Evolutionary conservation across 2,329 filamentous ascomycete species (phyloP).

Genomic region (Claviceps paspali): DNA sequence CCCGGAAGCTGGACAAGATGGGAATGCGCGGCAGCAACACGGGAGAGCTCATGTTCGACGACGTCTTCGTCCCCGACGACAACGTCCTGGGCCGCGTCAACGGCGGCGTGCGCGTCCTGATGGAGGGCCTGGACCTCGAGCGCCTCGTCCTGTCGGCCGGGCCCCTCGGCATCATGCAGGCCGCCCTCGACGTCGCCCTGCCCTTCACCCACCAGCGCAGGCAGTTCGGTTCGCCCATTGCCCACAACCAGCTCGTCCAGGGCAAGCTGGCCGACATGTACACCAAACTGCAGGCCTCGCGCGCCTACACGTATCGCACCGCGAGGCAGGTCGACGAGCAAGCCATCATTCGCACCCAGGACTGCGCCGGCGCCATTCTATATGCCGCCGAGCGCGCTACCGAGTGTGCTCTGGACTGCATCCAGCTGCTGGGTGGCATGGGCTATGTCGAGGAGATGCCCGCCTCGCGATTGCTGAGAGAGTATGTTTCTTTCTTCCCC

Average conservation of each 20-base stretch:
- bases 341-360: constrained; percentile 62
- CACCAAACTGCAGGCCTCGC: constrained; percentile 71
- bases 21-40: constrained; percentile 97
- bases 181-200: constrained; percentile 67
- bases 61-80: constrained; percentile 73
- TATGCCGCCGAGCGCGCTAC: constrained; percentile 86
- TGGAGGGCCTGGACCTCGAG: constrained; percentile 93
- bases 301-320: constrained; percentile 77
- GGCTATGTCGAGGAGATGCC: constrained; percentile 94
- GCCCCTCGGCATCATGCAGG: constrained; percentile 88
- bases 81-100: constrained; percentile 71
- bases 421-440: constrained; percentile 89
- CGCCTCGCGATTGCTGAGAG: constrained; percentile 66
- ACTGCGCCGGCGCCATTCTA: constrained; percentile 87
- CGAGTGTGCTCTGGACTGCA: constrained; percentile 71
- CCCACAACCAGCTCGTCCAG: constrained; percentile 85
- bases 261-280: constrained; percentile 95
- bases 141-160: constrained; percentile 82
- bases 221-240: constrained; percentile 78
- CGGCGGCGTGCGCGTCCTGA: constrained; percentile 75
- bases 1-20: constrained; percentile 90
- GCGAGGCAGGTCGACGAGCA: constrained; percentile 67
- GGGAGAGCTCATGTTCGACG: constrained; percentile 80
- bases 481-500: constrained; percentile 27
- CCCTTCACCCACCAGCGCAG: constrained; percentile 81